Evolutionary conservation across 805 yeast species (phyloP).

Genomic region (Starmera quercuum): DNA sequence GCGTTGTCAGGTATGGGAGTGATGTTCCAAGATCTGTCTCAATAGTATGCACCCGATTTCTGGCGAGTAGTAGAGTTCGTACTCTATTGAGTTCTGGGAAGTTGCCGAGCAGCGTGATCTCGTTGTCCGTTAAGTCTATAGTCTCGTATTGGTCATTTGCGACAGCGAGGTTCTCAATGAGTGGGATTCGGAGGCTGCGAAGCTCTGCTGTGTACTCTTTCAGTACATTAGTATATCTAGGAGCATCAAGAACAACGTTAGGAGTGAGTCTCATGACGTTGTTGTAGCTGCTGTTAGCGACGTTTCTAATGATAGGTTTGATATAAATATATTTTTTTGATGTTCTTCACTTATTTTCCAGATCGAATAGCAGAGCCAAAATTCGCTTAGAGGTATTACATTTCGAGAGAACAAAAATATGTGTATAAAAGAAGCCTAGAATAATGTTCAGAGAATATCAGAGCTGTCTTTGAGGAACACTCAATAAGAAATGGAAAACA

Average conservation of each 20-base stretch:
- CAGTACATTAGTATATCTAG: constrained; percentile 37
- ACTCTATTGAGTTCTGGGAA: constrained; percentile 37
- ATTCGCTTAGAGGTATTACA: too few species aligned
- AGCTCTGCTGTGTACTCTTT: constrained; percentile 33
- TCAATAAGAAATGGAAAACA: background rate
- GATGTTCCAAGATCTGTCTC: constrained; percentile 25
- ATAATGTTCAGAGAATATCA: too few species aligned
- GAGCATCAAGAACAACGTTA: constrained; percentile 39
- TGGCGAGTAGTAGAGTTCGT: constrained; percentile 50
- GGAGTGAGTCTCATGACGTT: constrained; percentile 48
- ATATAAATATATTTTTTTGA: too few species aligned
- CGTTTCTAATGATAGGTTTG: too few species aligned
- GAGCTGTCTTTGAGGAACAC: too few species aligned
- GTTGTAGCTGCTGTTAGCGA: background rate
- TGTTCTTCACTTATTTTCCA: too few species aligned
- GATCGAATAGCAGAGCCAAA: too few species aligned
- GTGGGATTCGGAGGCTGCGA: constrained; percentile 31
- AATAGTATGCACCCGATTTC: constrained; percentile 47
- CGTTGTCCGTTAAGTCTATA: constrained; percentile 74
- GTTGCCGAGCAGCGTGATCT: constrained; percentile 44
- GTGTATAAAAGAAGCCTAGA: too few species aligned
- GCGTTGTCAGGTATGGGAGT: constrained; percentile 40
- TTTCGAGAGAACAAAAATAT: too few species aligned
- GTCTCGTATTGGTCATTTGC: constrained; percentile 36
- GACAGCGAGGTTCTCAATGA: constrained; percentile 35